Conservation (phyloP, 495 filamentous ascomycete species). For the Parathielavia hyrcaniae region DNA sequence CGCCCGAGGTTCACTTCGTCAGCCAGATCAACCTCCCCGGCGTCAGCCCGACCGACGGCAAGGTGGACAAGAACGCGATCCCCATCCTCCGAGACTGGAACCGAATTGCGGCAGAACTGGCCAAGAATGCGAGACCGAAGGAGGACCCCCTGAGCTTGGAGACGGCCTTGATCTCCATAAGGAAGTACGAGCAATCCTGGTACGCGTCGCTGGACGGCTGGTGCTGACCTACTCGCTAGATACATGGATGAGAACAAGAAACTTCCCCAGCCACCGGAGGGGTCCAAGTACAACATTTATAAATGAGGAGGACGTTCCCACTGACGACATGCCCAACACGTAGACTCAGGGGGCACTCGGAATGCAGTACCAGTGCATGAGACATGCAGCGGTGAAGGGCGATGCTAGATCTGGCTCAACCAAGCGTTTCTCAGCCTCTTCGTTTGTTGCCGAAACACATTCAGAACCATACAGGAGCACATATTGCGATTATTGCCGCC, state of each 20-base stretch:
- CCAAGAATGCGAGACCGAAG: constrained; percentile 35
- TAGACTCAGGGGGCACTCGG: too few relatives aligned
- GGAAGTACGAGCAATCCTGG: constrained; percentile 21
- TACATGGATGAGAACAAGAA: constrained; percentile 99
- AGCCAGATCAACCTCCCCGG: constrained; percentile 93
- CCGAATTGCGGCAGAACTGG: constrained; percentile 78
- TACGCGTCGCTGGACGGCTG: background rate
- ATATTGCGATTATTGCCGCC: too few relatives aligned
- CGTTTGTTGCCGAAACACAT: too few relatives aligned
- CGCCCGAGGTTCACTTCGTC: constrained; percentile 82
- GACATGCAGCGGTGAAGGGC: too few relatives aligned
- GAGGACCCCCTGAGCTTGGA: constrained; percentile 41
- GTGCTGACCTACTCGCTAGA: constrained; percentile 44
- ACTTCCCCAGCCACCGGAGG: constrained; percentile 86
- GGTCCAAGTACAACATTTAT: constrained; percentile 57
- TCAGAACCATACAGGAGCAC: too few relatives aligned
- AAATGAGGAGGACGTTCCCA: constrained; percentile 9
- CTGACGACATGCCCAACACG: too few relatives aligned
- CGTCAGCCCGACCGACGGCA: constrained; percentile 70
- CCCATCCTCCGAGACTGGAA: constrained; percentile 83
- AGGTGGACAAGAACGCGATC: constrained; percentile 77
- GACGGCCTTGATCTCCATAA: constrained; percentile 46
- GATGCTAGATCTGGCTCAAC: too few relatives aligned
- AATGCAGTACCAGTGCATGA: too few relatives aligned
- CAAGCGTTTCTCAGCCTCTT: too few relatives aligned